A percentile compares a stretch with the other conserved stretches of the same genome.
These are phyloP conservation scores for Amanita inopinata DNA, from an alignment of 768 basidiomycete genomes.

Conservation along the genomic window DNA sequence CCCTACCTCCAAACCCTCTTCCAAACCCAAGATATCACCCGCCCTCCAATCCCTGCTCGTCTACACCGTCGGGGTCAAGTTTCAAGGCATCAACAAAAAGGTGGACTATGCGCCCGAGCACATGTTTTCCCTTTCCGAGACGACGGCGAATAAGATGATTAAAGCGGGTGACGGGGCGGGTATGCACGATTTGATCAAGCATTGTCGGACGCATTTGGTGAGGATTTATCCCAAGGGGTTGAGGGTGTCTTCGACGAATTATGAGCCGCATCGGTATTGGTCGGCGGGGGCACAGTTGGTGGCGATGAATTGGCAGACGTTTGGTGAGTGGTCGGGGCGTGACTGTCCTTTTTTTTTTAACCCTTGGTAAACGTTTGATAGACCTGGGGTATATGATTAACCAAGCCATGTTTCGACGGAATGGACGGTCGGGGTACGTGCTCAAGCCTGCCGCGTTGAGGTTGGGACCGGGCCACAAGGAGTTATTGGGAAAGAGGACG, in stretches of 20 bases:
- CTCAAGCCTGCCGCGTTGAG: conserved; percentile 79
- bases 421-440: conserved; percentile 83
- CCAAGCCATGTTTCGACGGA: conserved; percentile 90
- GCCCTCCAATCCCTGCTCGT: conserved; percentile 69
- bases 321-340: conserved; percentile 43
- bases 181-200: conserved; percentile 71
- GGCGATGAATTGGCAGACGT: conserved; percentile 96
- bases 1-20: conserved; percentile 15
- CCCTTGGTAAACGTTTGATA: conserved; percentile 18
- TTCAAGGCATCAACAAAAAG: conserved; percentile 81
- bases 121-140: conserved; percentile 90
- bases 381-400: conserved; percentile 91
- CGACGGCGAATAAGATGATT: conserved; percentile 64
- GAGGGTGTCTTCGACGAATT: conserved; percentile 78
- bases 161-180: conserved; percentile 33
- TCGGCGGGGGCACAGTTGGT: conserved; percentile 81
- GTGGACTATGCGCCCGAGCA: conserved; percentile 80
- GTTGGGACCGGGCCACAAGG: conserved; percentile 9
- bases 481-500: conserved; percentile 17
- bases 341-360: background rate
- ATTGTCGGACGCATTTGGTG: conserved; percentile 75
- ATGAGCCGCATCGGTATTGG: conserved; percentile 86
- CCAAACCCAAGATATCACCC: conserved; percentile 63
- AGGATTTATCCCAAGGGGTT: conserved; percentile 82
- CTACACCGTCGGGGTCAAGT: conserved; percentile 95